Percentiles rank a stretch among this genome's conserved stretches.
These are phyloP conservation scores for Russula olivacea DNA, from an alignment of 768 basidiomycete species.

Conservation along the genomic window DNA sequence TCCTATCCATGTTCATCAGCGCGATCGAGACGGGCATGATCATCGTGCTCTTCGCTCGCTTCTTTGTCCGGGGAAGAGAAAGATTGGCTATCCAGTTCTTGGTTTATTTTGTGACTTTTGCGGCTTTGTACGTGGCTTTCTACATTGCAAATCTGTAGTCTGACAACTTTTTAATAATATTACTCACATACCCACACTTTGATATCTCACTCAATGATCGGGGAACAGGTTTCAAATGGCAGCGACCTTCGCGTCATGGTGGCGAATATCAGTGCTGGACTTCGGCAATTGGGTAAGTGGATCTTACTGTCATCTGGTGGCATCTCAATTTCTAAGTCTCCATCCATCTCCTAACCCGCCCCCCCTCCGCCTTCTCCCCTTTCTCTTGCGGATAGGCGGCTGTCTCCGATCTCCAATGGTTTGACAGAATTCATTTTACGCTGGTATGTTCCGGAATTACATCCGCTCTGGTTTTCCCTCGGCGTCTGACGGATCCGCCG, in stretches of 20 bases:
- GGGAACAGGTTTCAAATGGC: slow-evolving; percentile 26
- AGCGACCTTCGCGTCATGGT: slow-evolving; percentile 24
- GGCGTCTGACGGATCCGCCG: neutral
- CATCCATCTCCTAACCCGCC: neutral
- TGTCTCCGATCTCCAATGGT: slow-evolving; percentile 4
- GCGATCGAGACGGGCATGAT: slow-evolving; percentile 28
- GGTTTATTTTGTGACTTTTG: slow-evolving; percentile 27
- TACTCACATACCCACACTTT: neutral
- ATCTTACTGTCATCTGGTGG: neutral
- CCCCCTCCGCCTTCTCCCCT: neutral
- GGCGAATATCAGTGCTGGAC: slow-evolving; percentile 27
- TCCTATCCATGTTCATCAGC: slow-evolving; percentile 25
- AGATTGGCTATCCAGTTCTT: slow-evolving; percentile 20
- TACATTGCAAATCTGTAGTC: neutral
- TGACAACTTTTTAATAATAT: neutral
- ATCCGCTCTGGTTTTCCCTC: neutral
- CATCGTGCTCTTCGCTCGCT: slow-evolving; percentile 27
- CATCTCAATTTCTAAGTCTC: neutral
- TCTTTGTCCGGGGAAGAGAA: slow-evolving; percentile 26
- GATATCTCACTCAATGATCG: neutral
- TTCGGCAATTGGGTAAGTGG: slow-evolving; percentile 29
- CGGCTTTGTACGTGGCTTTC: slow-evolving; percentile 25
- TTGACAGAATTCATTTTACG: slow-evolving; percentile 8
- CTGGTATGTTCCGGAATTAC: neutral
- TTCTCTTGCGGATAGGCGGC: neutral